Evolutionary conservation across 1,284 basidiomycete genomes (phyloP).

Genomic region (Mycocalia duriaeana): DNA sequence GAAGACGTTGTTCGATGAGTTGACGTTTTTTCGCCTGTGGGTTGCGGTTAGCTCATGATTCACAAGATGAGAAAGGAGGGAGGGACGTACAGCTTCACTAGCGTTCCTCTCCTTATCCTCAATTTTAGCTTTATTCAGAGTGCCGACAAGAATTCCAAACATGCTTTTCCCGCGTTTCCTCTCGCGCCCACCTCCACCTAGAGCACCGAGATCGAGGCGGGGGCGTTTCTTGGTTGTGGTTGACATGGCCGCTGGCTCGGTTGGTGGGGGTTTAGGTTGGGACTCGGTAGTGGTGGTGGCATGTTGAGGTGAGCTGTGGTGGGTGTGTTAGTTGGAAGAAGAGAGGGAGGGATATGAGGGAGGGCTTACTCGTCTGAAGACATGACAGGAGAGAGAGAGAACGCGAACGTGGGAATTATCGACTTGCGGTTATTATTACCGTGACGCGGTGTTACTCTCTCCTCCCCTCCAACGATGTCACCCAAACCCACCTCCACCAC

Average conservation of each 20-base stretch:
- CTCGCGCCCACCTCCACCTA: slow-evolving; percentile 41
- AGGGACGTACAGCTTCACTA: slow-evolving; percentile 64
- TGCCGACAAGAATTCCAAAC: slow-evolving; percentile 76
- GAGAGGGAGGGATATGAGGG: neutral
- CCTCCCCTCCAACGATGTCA: slow-evolving; percentile 2
- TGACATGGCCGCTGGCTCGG: slow-evolving; percentile 29
- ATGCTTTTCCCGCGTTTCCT: slow-evolving; percentile 79
- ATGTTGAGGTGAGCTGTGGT: neutral
- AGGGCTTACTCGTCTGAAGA: slow-evolving; percentile 32
- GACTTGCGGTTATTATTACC: neutral
- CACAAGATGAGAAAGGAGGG: neutral
- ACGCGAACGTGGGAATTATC: slow-evolving; percentile 5
- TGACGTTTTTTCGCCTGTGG: slow-evolving; percentile 73
- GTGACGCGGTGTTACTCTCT: neutral
- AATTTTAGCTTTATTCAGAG: slow-evolving; percentile 76
- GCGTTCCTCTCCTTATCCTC: slow-evolving; percentile 76
- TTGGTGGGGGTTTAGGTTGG: slow-evolving; percentile 26
- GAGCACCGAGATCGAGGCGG: slow-evolving; percentile 58
- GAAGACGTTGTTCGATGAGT: slow-evolving; percentile 73
- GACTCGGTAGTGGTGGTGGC: slow-evolving; percentile 21
- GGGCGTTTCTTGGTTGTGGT: slow-evolving; percentile 54
- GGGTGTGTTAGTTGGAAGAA: neutral
- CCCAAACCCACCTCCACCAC: slow-evolving; percentile 4
- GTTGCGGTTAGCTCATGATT: neutral
- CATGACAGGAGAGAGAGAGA: slow-evolving; percentile 29